These are phyloP conservation scores for Globomyces sp. DNA, from an alignment of 371 early-diverging fungal species.

Conservation along the genomic window DNA sequence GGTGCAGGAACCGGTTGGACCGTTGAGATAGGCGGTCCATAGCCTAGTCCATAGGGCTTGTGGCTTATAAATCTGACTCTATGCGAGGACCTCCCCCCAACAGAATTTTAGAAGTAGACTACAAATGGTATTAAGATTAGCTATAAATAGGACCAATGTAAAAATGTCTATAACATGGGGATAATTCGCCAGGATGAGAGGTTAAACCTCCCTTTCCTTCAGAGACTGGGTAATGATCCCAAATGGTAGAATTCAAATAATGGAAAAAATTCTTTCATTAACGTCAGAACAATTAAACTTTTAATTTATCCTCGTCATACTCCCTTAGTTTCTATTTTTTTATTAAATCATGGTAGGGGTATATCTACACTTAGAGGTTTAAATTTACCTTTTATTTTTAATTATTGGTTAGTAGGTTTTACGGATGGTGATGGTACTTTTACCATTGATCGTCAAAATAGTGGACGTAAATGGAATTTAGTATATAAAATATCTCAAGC, in stretches of 20 bases:
- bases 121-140: background rate
- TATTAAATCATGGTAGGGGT: no score
- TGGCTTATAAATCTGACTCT: constrained; percentile 23
- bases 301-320: background rate
- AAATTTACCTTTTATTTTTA: background rate
- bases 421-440: constrained; percentile 37
- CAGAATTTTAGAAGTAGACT: constrained; percentile 9
- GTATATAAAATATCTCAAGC: constrained; percentile 44
- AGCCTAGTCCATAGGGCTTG: no score
- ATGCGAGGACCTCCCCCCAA: constrained; percentile 41
- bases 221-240: no score
- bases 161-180: constrained; percentile 28
- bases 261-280: no score
- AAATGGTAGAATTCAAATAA: no score
- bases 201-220: constrained; percentile 4
- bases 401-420: constrained; percentile 31
- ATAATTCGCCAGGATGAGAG: constrained; percentile 28
- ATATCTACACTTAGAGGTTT: background rate
- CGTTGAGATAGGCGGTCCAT: constrained; percentile 29
- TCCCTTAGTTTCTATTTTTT: no score
- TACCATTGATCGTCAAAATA: constrained; percentile 27
- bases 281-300: no score
- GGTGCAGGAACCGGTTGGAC: constrained; percentile 55
- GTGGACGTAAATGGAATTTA: constrained; percentile 27
- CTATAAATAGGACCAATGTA: constrained; percentile 3